Evolutionary conservation across 2,329 filamentous ascomycete genomes (phyloP).

Genomic region (Colletotrichum higginsianum): DNA sequence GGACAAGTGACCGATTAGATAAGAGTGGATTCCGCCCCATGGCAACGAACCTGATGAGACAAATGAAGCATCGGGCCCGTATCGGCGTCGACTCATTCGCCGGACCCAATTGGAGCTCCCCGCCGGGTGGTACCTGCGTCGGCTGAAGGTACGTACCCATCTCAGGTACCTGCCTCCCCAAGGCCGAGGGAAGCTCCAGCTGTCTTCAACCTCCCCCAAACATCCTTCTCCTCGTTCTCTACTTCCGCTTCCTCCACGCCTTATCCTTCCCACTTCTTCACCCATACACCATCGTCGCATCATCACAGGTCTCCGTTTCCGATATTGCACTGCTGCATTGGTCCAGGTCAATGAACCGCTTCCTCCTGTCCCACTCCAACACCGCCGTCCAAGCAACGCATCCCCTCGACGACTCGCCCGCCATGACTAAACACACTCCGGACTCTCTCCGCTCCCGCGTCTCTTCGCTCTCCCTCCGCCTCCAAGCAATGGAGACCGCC

Average conservation of each 20-base stretch:
- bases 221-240: not conserved
- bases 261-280: no score
- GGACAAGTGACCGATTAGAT: not conserved
- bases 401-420: conserved; percentile 13
- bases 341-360: conserved; percentile 28
- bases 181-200: conserved; percentile 23
- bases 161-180: not conserved
- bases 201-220: conserved; percentile 25
- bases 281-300: not conserved
- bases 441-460: conserved; percentile 60
- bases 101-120: conserved; percentile 17
- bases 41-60: conserved; percentile 28
- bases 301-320: no score
- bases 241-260: not conserved
- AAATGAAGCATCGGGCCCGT: conserved; percentile 1
- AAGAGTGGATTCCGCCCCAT: not conserved
- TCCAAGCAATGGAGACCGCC: conserved; percentile 51
- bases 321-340: not conserved
- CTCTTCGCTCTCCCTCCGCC: conserved; percentile 63
- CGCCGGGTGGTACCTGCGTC: conserved; percentile 16
- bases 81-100: conserved; percentile 25
- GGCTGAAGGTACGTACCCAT: not conserved
- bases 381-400: conserved; percentile 12
- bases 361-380: conserved; percentile 1
- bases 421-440: conserved; percentile 63